Evolutionary conservation across 192 early-diverging fungal species (phyloP), one percentile per base, ranked within the genome.

Genomic region (Chytriomyces sp.): DNA sequence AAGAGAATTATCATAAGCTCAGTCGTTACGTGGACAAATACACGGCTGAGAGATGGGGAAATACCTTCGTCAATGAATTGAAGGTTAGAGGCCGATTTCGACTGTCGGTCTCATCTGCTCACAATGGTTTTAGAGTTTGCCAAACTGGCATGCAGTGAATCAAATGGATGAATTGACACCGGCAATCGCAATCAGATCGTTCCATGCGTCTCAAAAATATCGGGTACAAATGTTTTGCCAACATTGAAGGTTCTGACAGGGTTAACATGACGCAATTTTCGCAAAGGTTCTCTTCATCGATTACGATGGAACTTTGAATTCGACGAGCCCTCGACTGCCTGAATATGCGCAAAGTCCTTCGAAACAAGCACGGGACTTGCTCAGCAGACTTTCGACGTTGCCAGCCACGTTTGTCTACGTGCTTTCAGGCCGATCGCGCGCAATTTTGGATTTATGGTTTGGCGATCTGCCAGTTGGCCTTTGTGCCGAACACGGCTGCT

Each of bases 401-500:
- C 91, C 91, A n/a, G 86, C 96, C 82, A 93, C 94, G 0, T 94
- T 89, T 79, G 94, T 99, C 13, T 99, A 99, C 67, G 95, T 99
- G 46, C 86, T 98, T 7, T 97, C 95, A 45, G 98, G 98, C 6
- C 94, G 98, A 45, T 91, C 91, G 10, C 89, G 98, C 20, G 85
- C 88, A 13, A 92, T 96, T 79, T 87, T 99, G 78, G 97, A 96
- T 73, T 67, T 82, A 23, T 99, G 98, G 98, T 98, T 99, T 81
- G 85, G 83, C 20, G 91, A 88, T 35, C 87, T 93, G 45, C 92
- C 89, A 68, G 91, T 99, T 7, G 98, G 98, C 35, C 87, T 99
- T 24, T 93, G 91, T 11, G 94, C 98, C 26, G 98, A 99, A 85
- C 98, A 99, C 79, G 98, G 98, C 8, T 94, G 96, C 79, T 99